phyloP scores from a whole-genome alignment of 306 rosid species.

The Inga laurina region DNA sequence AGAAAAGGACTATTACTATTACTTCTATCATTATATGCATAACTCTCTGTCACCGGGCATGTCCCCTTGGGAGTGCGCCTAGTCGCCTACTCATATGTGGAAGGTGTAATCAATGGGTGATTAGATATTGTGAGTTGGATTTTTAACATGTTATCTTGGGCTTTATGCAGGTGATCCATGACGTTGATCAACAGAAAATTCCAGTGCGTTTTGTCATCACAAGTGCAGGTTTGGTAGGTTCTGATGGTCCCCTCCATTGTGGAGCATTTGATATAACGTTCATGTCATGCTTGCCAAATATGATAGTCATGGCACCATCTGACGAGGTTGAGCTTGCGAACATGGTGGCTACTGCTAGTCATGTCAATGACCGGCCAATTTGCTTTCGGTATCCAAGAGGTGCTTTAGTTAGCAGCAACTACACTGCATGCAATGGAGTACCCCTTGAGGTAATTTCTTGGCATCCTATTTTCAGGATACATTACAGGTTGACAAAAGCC shows the following conservation, averaged over 20 bases:
- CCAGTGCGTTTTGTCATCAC: constrained; percentile 92
- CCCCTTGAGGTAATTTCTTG: constrained; percentile 71
- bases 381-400: constrained; percentile 97
- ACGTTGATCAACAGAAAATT: constrained; percentile 53
- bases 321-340: constrained; percentile 77
- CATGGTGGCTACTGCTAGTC: constrained; percentile 90
- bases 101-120: constrained; percentile 23
- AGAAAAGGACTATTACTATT: constrained; percentile 2
- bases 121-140: background rate
- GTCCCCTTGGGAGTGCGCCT: background rate
- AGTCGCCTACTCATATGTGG: constrained; percentile 1
- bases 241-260: constrained; percentile 83
- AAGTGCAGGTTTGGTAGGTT: constrained; percentile 90
- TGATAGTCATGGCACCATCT: constrained; percentile 96
- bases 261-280: constrained; percentile 90
- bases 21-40: background rate
- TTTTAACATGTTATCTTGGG: background rate
- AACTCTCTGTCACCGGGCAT: background rate
- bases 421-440: constrained; percentile 43
- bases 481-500: constrained; percentile 7
- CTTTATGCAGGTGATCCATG: constrained; percentile 57
- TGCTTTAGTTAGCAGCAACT: constrained; percentile 48
- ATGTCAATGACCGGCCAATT: constrained; percentile 65
- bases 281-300: constrained; percentile 96
- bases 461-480: constrained; percentile 25